Percentiles rank a stretch among this genome's conserved stretches.
Conservation (phyloP, 352 stramenopile species). For the Peronospora destructor region DNA sequence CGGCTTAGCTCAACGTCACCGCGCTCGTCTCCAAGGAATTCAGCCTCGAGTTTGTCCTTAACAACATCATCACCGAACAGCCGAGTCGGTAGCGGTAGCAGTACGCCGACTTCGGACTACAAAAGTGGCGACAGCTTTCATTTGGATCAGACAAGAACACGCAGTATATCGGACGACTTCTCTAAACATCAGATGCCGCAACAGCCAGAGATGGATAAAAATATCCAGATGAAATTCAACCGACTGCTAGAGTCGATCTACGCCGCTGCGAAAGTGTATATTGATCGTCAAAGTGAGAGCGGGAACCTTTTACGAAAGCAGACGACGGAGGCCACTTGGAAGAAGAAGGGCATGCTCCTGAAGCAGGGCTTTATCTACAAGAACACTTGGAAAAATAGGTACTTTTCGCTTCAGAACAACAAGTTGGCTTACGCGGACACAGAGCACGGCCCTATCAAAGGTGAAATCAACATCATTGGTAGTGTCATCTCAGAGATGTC, state of each 20-base stretch:
- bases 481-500: conserved; percentile 74
- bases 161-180: conserved; percentile 79
- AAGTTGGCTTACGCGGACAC: conserved; percentile 76
- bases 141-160: conserved; percentile 45
- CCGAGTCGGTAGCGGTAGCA: conserved; percentile 54
- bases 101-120: conserved; percentile 57
- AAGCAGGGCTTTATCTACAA: conserved; percentile 89
- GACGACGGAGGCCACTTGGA: conserved; percentile 75
- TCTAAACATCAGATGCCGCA: conserved; percentile 42
- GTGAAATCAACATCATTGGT: conserved; percentile 83
- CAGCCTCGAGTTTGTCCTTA: conserved; percentile 41
- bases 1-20: conserved; percentile 61
- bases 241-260: conserved; percentile 81
- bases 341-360: conserved; percentile 82
- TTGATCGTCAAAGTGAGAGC: conserved; percentile 59
- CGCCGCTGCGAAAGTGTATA: conserved; percentile 78
- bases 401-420: conserved; percentile 84
- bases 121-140: conserved; percentile 51
- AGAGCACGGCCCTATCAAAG: conserved; percentile 78
- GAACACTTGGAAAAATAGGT: conserved; percentile 86
- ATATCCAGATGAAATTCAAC: conserved; percentile 81
- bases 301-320: conserved; percentile 61
- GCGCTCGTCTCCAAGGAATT: conserved; percentile 49
- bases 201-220: conserved; percentile 80
- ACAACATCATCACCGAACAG: conserved; percentile 76